Base-by-base conservation (phyloP, 2,329 filamentous ascomycete species). In the Ascocoryne sarcoides region DNA sequence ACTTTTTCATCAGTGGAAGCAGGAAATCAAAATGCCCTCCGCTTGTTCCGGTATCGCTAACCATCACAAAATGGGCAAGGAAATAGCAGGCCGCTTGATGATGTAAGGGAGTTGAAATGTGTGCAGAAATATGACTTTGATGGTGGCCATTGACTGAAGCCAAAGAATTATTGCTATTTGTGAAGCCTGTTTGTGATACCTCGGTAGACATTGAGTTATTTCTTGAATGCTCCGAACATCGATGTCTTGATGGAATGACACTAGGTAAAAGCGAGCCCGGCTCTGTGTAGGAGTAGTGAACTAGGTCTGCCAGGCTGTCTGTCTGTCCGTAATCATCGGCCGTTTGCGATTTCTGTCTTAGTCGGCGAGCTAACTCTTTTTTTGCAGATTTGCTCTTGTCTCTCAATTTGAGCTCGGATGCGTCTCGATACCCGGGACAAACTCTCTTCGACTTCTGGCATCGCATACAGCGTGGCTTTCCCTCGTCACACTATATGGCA, bases 361-460 rank as follows among this genome's bases (percentile, higher is more conserved):
- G n/a, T n/a, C n/a, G n/a, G n/a, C n/a, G n/a, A n/a, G n/a, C n/a
- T n/a, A n/a, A n/a, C n/a, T n/a, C n/a, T 75, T 76, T 40, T 77
- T 79, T 52, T 72, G 73, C 37, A 75, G 83, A 63, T 82, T 79
- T 57, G 82, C 79, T 48, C 78, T 53, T 75, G 50, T 84, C 82
- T 37, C 84, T 72, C 15, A 84, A 63, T 50, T 84, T 80, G 51
- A 83, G 80, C 47, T 82, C 78, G 33, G 49, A 50, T 8, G 46
- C 40, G 55, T 82, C 75, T 55, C 75, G 75, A 60, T 82, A 82
- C 19, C 78, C 78, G 2, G 77, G 77, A 51, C 78, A 82, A 44
- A 71, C 65, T 37, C 76, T 69, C 40, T 74, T 68, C 21, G 75
- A 78, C 51, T 79, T 81, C 48, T 68, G 63, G 50, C 77, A 82